Evolutionary conservation across 2,329 filamentous ascomycete genomes (phyloP).

Genomic region (Paecilomyces sp.): DNA sequence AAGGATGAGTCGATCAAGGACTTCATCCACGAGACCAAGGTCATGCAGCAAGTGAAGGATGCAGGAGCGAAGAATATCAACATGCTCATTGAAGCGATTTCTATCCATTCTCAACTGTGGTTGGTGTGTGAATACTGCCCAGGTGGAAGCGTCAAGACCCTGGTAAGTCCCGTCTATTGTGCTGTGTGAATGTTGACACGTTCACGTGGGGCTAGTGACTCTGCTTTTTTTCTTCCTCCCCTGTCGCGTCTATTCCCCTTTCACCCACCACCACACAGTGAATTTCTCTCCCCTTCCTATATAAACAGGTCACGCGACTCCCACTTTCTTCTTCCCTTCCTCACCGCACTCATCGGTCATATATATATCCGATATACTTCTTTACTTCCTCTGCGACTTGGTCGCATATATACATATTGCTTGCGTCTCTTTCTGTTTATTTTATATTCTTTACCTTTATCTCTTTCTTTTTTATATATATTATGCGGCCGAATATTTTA

Average conservation of each 20-base stretch:
- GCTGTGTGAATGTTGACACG: not conserved
- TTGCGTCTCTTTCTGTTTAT: not conserved
- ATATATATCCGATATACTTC: not conserved
- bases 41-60: slow-evolving; percentile 56
- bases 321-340: not conserved
- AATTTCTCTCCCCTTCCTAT: not conserved
- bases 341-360: not conserved
- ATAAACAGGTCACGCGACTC: not conserved
- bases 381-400: not conserved
- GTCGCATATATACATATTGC: not conserved
- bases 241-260: not conserved
- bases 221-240: not conserved
- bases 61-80: slow-evolving; percentile 58
- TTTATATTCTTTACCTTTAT: not conserved
- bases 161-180: slow-evolving; percentile 41
- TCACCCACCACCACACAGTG: not conserved
- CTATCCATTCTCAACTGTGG: slow-evolving; percentile 59
- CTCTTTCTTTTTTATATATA: slow-evolving; percentile 6
- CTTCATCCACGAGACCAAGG: slow-evolving; percentile 56
- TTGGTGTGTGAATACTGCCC: slow-evolving; percentile 61
- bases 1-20: slow-evolving; percentile 45
- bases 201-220: not conserved
- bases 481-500: slow-evolving; percentile 14
- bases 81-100: slow-evolving; percentile 56
- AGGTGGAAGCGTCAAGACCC: slow-evolving; percentile 57